Evolutionary conservation across 2,329 filamentous ascomycete species (phyloP).

Genomic region (Diaporthe amygdali): DNA sequence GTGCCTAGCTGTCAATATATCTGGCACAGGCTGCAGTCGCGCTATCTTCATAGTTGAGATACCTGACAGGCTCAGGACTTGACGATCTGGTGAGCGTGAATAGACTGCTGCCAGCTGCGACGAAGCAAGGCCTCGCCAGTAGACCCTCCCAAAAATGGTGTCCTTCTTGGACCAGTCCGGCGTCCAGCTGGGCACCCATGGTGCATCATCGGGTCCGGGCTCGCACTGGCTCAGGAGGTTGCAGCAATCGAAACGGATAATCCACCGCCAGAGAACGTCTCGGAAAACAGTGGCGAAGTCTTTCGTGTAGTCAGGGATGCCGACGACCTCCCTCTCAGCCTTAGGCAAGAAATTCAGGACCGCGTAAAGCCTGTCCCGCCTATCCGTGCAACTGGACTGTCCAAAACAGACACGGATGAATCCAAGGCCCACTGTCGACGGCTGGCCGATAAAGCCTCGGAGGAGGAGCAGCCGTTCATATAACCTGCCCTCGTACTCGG

Average conservation of each 20-base stretch:
- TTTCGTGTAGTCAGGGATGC: slow-evolving; percentile 31
- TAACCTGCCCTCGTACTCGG: background rate
- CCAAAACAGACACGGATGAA: background rate
- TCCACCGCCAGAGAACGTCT: background rate
- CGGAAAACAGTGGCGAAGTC: background rate
- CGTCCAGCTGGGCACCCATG: background rate
- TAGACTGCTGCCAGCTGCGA: background rate
- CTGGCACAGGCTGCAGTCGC: background rate
- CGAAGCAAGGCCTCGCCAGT: background rate
- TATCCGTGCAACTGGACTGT: background rate
- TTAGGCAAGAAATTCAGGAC: background rate
- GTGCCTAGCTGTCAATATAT: background rate
- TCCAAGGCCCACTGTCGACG: background rate
- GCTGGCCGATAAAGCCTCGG: background rate
- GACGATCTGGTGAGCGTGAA: background rate
- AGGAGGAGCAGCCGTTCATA: background rate
- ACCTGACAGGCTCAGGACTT: background rate
- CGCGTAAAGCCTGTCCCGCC: slow-evolving; percentile 5
- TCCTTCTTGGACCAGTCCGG: background rate
- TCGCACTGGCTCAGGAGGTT: background rate
- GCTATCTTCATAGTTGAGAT: background rate
- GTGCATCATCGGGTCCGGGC: background rate
- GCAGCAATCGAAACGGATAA: background rate
- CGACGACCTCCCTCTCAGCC: background rate
- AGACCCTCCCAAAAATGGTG: background rate